Conservation (phyloP, 441 rosid species). For the Francoa sonchifolia region DNA sequence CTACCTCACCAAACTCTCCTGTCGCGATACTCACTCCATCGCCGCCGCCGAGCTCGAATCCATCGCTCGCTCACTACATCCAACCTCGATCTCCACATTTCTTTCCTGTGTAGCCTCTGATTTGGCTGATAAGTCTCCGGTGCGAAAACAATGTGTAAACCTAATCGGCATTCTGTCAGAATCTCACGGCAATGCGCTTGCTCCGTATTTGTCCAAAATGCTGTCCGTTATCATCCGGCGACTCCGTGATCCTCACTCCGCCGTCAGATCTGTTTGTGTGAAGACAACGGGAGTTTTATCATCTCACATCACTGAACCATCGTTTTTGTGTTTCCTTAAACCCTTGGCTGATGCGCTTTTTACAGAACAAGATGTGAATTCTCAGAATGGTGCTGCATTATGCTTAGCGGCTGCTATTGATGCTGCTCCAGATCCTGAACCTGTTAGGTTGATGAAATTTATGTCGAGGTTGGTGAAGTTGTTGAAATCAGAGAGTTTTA, state of each 20-base stretch:
- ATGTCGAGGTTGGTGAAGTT: conserved; percentile 55
- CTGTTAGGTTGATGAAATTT: conserved; percentile 32
- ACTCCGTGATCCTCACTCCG: conserved; percentile 67
- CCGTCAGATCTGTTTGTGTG: conserved; percentile 60
- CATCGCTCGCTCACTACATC: conserved; percentile 47
- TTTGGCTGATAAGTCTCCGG: conserved; percentile 55
- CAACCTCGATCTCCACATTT: conserved; percentile 39
- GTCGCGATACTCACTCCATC: conserved; percentile 64
- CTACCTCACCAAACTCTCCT: conserved; percentile 60
- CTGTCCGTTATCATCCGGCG: conserved; percentile 49
- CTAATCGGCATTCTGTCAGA: conserved; percentile 45
- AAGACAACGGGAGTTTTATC: conserved; percentile 50
- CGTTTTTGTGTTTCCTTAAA: conserved; percentile 56
- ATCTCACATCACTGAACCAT: conserved; percentile 34
- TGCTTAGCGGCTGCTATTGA: conserved; percentile 75
- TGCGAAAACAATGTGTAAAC: conserved; percentile 59
- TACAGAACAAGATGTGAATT: conserved; percentile 67
- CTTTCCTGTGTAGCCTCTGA: conserved; percentile 60
- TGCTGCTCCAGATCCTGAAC: conserved; percentile 62
- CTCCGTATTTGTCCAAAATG: conserved; percentile 57
- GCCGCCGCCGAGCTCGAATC: conserved; percentile 66
- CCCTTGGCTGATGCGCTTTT: conserved; percentile 68
- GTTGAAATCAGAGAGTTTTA: conserved; percentile 49
- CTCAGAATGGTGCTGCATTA: conserved; percentile 75
- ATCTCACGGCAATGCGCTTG: conserved; percentile 33